These are phyloP conservation scores for Aspergillus sp. DNA, from an alignment of 2,329 filamentous ascomycete genomes.

Conservation along the genomic window DNA sequence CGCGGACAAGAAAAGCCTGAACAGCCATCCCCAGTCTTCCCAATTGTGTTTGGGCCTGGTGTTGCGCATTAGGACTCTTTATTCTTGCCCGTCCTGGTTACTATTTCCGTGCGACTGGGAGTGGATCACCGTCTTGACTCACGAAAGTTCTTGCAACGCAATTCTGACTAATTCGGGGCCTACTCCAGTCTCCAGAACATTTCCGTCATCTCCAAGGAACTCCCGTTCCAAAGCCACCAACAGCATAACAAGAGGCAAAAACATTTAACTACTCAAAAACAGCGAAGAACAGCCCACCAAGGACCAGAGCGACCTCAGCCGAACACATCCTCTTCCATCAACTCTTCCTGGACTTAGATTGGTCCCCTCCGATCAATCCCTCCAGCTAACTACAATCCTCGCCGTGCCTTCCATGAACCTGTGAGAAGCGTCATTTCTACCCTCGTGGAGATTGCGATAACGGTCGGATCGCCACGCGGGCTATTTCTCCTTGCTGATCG, in stretches of 20 bases:
- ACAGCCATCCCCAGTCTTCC: neutral
- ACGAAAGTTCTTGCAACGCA: neutral
- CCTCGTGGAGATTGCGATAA: slow-evolving; percentile 26
- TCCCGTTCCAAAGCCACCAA: neutral
- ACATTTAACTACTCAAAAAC: neutral
- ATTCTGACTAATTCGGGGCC: neutral
- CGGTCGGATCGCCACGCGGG: slow-evolving; percentile 24
- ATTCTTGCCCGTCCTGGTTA: neutral
- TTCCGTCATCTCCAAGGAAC: neutral
- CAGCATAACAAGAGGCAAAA: neutral
- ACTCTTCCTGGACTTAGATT: neutral
- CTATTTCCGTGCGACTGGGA: neutral
- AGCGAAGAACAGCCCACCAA: neutral
- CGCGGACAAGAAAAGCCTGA: neutral
- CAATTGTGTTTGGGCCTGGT: neutral
- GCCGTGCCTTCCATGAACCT: slow-evolving; percentile 23
- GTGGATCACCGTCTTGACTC: neutral
- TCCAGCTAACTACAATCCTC: neutral
- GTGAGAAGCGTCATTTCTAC: slow-evolving; percentile 21
- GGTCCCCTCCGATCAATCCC: neutral
- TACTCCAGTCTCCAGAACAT: neutral
- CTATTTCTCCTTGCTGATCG: slow-evolving; percentile 13
- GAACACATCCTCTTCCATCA: neutral
- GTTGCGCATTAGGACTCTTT: neutral
- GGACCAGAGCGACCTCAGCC: neutral